Evolutionary conservation across 352 stramenopile species (phyloP), one percentile per base, ranked within the genome.

Genomic region (Globisporangium radiosum): DNA sequence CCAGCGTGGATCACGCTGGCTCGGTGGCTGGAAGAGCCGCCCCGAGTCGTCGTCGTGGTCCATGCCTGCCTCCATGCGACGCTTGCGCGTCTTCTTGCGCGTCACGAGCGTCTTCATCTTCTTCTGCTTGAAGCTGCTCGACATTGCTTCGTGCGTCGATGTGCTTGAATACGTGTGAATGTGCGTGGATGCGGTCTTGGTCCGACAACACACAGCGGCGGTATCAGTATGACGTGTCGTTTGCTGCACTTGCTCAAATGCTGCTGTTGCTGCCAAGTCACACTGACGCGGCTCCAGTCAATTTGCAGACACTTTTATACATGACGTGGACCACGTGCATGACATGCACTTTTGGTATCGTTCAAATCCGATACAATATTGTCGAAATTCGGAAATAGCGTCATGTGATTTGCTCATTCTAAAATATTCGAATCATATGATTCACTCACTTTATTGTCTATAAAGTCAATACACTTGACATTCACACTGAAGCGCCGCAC

Each of bases 121-220:
- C 65, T 91, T 91, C 68, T 91, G 81, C 75, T 88, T 88, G 68
- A 79, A 91, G 75, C 76, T 88, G 71, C 81, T 91, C 62, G 78
- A 88, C 81, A 91, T 91, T 7, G n/a, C n/a, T 15, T n/a, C 40
- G 40, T 44, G 25, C 40, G 40, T 48, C 43, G 8, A 7, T 17
- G 43, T 48, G 11, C 5, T n/a, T 17, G 43, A 7, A 7, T 15
- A 7, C 13, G 43, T 7, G 43, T 48, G 8, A 7, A 17, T n/a
- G 14, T 14, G 43, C 43, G 10, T 48, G 43, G 43, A 48, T 13
- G 43, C 15, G 1, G 14, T 17, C 11, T 1, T 13, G 43, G 10
- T 33, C 25, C 25, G 1, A 33, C 25, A 33, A 33, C 25, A 33
- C 25, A 33, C 25, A 33, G 25, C 25, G 25, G 25, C 25, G 25